These are phyloP conservation scores for Malassezia equina DNA, from an alignment of 1,284 basidiomycete species.

Conservation along the genomic window DNA sequence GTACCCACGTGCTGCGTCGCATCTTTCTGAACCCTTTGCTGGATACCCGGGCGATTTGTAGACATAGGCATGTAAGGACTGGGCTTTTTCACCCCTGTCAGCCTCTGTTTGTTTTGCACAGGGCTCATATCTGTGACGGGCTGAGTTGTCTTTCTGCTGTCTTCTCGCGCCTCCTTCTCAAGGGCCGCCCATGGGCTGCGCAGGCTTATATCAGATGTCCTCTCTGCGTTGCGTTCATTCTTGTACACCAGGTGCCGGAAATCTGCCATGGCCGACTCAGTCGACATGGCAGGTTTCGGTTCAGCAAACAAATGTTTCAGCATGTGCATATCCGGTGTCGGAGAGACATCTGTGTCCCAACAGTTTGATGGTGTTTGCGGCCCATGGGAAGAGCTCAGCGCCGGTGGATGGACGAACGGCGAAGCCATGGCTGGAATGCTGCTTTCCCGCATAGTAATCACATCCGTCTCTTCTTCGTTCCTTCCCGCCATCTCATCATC, in stretches of 20 bases:
- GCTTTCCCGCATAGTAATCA: neutral
- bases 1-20: neutral
- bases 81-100: neutral
- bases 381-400: neutral
- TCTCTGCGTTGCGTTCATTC: neutral
- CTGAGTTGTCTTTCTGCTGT: neutral
- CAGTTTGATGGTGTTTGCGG: neutral
- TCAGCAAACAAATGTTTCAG: slow-evolving; percentile 16
- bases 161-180: neutral
- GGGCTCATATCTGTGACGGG: neutral
- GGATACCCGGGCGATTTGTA: neutral
- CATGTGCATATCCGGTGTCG: slow-evolving; percentile 12
- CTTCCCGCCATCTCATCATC: neutral
- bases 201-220: slow-evolving; percentile 1
- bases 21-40: neutral
- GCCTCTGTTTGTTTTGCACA: neutral
- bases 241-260: slow-evolving; percentile 12
- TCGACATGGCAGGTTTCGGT: neutral
- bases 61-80: neutral
- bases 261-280: slow-evolving; percentile 2
- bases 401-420: neutral
- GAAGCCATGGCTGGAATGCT: neutral
- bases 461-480: neutral
- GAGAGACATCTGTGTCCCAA: neutral
- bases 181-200: neutral